Conservation (phyloP, 108 stramenopile species). For the Skeletonema potamos region DNA sequence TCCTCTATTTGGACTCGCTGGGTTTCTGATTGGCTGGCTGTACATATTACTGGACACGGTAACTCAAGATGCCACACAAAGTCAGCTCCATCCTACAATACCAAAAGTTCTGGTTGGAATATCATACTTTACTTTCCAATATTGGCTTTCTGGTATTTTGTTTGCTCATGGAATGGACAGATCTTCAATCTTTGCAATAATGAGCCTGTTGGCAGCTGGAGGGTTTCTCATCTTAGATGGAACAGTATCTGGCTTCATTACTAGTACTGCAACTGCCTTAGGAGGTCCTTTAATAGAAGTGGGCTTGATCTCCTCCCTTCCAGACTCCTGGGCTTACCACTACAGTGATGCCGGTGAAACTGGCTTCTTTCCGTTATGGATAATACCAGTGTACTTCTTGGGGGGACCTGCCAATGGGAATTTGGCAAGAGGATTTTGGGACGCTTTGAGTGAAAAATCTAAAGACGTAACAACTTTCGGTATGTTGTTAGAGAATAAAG, state of each 20-base stretch:
- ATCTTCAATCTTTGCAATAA: constrained; percentile 57
- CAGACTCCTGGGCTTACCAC: constrained; percentile 62
- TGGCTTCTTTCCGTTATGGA: constrained; percentile 87
- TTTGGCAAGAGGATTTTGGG: constrained; percentile 79
- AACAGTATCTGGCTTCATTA: constrained; percentile 61
- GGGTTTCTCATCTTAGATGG: constrained; percentile 72
- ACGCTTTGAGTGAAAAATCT: constrained; percentile 30
- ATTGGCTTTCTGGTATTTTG: constrained; percentile 80
- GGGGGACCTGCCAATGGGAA: constrained; percentile 90
- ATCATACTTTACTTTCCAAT: constrained; percentile 84
- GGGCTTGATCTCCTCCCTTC: constrained; percentile 50
- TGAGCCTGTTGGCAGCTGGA: constrained; percentile 64
- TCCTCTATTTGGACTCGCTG: constrained; percentile 80
- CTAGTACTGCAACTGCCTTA: constrained; percentile 72
- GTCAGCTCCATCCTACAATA: constrained; percentile 19
- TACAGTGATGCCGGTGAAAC: constrained; percentile 81
- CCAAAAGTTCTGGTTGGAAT: constrained; percentile 75
- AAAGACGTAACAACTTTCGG: background rate
- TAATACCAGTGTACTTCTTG: constrained; percentile 81
- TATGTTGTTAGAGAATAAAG: background rate
- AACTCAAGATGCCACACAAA: constrained; percentile 2
- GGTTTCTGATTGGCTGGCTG: constrained; percentile 84
- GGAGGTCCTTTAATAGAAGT: constrained; percentile 87
- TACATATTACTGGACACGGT: constrained; percentile 68
- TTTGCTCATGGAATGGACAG: constrained; percentile 52